A percentile compares a stretch with the other conserved stretches of the same genome.
phyloP scores from a whole-genome alignment of 2,329 filamentous ascomycete species.

The Ophiostoma sp. region DNA sequence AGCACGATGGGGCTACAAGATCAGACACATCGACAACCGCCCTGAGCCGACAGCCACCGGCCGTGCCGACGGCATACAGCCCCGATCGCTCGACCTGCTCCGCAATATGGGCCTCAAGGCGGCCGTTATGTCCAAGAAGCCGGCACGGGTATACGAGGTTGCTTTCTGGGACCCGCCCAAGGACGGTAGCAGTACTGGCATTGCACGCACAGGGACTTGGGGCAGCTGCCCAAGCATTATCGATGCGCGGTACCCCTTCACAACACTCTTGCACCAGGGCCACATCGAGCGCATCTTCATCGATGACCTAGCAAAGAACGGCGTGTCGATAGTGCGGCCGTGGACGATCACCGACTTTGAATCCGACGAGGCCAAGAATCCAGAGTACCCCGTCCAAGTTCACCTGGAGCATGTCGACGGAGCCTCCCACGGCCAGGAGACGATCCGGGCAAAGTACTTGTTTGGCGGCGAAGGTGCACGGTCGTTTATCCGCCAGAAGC shows the following conservation, averaged over 20 bases:
- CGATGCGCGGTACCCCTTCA: slow-evolving; percentile 65
- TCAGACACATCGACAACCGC: slow-evolving; percentile 91
- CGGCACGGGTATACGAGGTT: slow-evolving; percentile 76
- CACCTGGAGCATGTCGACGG: slow-evolving; percentile 72
- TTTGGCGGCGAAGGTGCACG: slow-evolving; percentile 67
- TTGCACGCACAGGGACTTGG: slow-evolving; percentile 67
- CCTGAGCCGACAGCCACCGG: slow-evolving; percentile 78
- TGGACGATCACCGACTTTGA: slow-evolving; percentile 59
- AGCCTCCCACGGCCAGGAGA: slow-evolving; percentile 53
- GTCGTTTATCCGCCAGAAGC: slow-evolving; percentile 58
- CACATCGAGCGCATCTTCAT: slow-evolving; percentile 66
- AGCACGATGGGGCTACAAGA: slow-evolving; percentile 87
- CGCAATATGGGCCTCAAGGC: slow-evolving; percentile 87
- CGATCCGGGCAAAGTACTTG: slow-evolving; percentile 61
- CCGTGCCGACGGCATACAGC: slow-evolving; percentile 87
- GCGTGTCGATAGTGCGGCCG: slow-evolving; percentile 55
- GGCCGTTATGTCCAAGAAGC: slow-evolving; percentile 78
- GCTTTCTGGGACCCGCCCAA: slow-evolving; percentile 64
- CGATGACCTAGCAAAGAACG: slow-evolving; percentile 57
- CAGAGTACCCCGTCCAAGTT: slow-evolving; percentile 70
- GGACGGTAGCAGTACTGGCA: slow-evolving; percentile 49
- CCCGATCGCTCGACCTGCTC: slow-evolving; percentile 77
- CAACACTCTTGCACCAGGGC: slow-evolving; percentile 65
- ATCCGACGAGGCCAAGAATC: slow-evolving; percentile 49
- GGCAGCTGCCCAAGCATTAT: slow-evolving; percentile 83